A percentile compares a stretch with the other conserved stretches of the same genome.
Conservation (phyloP, 495 filamentous ascomycete species). For the Tuber aestivum region DNA sequence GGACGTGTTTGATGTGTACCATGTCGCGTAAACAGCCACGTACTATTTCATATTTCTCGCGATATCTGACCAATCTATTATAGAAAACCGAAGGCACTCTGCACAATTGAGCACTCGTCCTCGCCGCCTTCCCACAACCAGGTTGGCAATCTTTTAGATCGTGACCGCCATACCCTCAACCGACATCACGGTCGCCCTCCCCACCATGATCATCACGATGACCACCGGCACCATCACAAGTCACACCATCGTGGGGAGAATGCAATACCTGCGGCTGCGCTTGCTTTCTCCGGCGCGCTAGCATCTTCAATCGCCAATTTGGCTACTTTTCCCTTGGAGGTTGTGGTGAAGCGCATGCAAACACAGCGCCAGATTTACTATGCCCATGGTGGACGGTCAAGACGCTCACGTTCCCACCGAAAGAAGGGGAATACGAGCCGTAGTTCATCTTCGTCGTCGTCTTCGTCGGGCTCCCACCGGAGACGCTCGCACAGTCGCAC, state of each 20-base stretch:
- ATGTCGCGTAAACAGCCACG: background rate
- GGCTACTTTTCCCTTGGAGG: conserved; percentile 72
- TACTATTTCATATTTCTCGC: background rate
- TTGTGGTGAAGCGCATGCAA: conserved; percentile 80
- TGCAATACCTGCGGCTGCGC: conserved; percentile 76
- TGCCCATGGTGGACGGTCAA: background rate
- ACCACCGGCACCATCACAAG: conserved; percentile 3
- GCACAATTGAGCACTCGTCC: conserved; percentile 1
- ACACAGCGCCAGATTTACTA: conserved; percentile 60
- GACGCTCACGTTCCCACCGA: background rate
- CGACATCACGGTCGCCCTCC: conserved; percentile 7
- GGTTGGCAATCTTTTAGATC: background rate
- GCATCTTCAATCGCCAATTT: conserved; percentile 77
- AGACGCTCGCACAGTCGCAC: conserved; percentile 3
- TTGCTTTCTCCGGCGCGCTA: conserved; percentile 72
- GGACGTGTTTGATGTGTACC: conserved; percentile 6
- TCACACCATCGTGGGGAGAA: conserved; percentile 35
- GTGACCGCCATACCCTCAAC: background rate
- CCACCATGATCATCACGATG: conserved; percentile 8
- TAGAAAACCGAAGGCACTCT: background rate
- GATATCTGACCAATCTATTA: conserved; percentile 3
- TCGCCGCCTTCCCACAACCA: background rate
- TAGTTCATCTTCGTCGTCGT: background rate
- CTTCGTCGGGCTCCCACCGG: background rate
- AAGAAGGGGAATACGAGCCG: background rate